Percentiles rank a stretch among this genome's conserved stretches.
These are phyloP conservation scores for Leptosphaerulina australis DNA, from an alignment of 2,329 filamentous ascomycete species.

Conservation along the genomic window DNA sequence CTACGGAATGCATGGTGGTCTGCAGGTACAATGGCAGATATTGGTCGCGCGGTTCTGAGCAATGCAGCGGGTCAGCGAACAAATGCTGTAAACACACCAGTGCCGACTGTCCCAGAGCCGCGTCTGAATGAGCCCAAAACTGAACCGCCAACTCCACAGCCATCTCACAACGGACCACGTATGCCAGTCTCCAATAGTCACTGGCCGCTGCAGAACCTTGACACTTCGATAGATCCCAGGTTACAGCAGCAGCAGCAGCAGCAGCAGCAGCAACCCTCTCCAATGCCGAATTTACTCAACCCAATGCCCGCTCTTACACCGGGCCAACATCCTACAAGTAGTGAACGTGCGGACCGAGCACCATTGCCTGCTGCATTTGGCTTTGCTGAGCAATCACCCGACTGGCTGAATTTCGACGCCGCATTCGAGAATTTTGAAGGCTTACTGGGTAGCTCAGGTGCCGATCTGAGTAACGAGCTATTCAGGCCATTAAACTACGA, in stretches of 20 bases:
- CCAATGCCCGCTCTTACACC: slow-evolving; percentile 35
- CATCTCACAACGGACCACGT: slow-evolving; percentile 22
- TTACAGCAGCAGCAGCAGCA: slow-evolving; percentile 40
- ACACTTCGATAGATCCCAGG: slow-evolving; percentile 43
- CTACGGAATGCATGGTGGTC: slow-evolving; percentile 54
- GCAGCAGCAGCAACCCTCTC: slow-evolving; percentile 37
- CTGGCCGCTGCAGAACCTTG: slow-evolving; percentile 31
- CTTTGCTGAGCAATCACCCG: slow-evolving; percentile 44
- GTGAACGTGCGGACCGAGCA: slow-evolving; percentile 41
- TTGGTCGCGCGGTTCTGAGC: slow-evolving; percentile 48
- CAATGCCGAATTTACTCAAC: slow-evolving; percentile 41
- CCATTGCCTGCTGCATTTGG: slow-evolving; percentile 33
- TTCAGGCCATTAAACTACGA: slow-evolving; percentile 48
- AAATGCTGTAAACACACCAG: slow-evolving; percentile 43
- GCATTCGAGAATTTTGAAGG: slow-evolving; percentile 51
- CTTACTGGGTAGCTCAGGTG: slow-evolving; percentile 46
- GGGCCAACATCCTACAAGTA: slow-evolving; percentile 48
- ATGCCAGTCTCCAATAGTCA: slow-evolving; percentile 23
- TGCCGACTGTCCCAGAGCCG: slow-evolving; percentile 28
- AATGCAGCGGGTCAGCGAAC: slow-evolving; percentile 48
- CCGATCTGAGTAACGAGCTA: slow-evolving; percentile 48
- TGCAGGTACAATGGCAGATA: slow-evolving; percentile 54
- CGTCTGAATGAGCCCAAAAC: slow-evolving; percentile 28
- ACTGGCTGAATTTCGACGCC: slow-evolving; percentile 49
- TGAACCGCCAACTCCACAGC: slow-evolving; percentile 27